Evolutionary conservation across 768 basidiomycete species (phyloP).

Genomic region (Botryobasidium botryosum): DNA sequence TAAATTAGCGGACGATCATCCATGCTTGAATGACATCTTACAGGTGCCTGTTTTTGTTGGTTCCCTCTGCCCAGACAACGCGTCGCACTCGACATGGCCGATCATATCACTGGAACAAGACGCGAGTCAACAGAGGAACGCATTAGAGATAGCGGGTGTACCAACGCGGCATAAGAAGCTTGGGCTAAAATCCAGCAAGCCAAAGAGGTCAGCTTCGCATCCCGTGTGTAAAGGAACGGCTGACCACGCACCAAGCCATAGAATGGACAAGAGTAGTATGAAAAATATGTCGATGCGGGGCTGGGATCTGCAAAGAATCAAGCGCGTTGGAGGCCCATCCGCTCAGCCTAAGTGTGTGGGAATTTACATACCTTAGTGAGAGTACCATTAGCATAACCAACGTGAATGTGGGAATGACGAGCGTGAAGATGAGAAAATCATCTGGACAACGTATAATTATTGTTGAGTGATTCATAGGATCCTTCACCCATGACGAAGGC

Average conservation of each 20-base stretch:
- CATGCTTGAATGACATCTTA: neutral
- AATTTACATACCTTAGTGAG: too few species aligned
- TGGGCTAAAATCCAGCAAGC: neutral
- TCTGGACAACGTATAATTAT: too few species aligned
- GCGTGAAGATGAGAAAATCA: conserved; percentile 1
- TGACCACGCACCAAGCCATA: conserved; percentile 8
- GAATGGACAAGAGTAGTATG: conserved; percentile 4
- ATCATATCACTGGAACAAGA: conserved; percentile 8
- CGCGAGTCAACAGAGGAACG: too few species aligned
- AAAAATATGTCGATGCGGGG: conserved; percentile 7
- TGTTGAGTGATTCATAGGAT: neutral
- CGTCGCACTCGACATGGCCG: conserved; percentile 11
- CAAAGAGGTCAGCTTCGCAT: neutral
- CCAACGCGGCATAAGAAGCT: neutral
- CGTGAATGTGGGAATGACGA: neutral
- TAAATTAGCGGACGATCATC: neutral
- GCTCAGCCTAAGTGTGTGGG: too few species aligned
- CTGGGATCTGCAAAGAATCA: conserved; percentile 3
- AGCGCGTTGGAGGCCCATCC: too few species aligned
- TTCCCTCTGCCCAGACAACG: conserved; percentile 2
- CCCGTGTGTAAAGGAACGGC: neutral
- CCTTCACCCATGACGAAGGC: neutral
- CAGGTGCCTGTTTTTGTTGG: conserved; percentile 3
- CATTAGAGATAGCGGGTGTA: neutral
- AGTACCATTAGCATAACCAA: neutral